Evolutionary conservation across 768 basidiomycete genomes (phyloP).

Genomic region (Suillus ampliporus): DNA sequence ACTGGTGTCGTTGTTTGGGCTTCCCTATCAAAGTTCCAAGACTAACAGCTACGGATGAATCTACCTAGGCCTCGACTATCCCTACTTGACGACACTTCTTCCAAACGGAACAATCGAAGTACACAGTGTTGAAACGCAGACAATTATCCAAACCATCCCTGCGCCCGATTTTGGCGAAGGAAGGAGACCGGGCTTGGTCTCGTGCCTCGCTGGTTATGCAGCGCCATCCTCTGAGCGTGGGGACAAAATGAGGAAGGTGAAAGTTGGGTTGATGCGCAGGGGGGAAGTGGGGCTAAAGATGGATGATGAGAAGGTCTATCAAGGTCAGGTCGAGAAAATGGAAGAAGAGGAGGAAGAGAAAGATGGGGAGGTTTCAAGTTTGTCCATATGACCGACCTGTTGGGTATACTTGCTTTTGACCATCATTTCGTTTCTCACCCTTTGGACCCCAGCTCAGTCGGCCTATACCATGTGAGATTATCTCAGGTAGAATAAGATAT

Average conservation of each 20-base stretch:
- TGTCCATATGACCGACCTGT: constrained; percentile 24
- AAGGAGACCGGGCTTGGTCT: constrained; percentile 32
- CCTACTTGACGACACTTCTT: constrained; percentile 78
- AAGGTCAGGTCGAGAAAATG: constrained; percentile 2
- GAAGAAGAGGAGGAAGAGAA: constrained; percentile 4
- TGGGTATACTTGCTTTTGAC: not conserved
- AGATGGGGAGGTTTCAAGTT: constrained; percentile 17
- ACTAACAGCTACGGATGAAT: not conserved
- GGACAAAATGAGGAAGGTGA: constrained; percentile 44
- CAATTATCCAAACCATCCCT: constrained; percentile 70
- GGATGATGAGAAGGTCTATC: constrained; percentile 11
- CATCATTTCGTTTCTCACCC: not conserved
- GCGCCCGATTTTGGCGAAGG: constrained; percentile 43
- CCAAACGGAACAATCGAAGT: constrained; percentile 81
- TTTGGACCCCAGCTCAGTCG: not conserved
- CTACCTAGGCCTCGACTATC: constrained; percentile 74
- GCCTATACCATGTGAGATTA: not conserved
- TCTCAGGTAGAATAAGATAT: not conserved
- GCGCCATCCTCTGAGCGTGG: constrained; percentile 48
- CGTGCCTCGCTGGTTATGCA: constrained; percentile 43
- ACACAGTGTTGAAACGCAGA: constrained; percentile 78
- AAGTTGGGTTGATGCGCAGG: constrained; percentile 35
- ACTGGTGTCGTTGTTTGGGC: not conserved
- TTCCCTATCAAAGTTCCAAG: too few relatives aligned
- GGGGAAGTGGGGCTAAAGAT: constrained; percentile 6